A percentile compares a stretch with the other conserved stretches of the same genome.
These are phyloP conservation scores for Hyaloscypha bicolor DNA, from an alignment of 495 filamentous ascomycete species.

Conservation along the genomic window DNA sequence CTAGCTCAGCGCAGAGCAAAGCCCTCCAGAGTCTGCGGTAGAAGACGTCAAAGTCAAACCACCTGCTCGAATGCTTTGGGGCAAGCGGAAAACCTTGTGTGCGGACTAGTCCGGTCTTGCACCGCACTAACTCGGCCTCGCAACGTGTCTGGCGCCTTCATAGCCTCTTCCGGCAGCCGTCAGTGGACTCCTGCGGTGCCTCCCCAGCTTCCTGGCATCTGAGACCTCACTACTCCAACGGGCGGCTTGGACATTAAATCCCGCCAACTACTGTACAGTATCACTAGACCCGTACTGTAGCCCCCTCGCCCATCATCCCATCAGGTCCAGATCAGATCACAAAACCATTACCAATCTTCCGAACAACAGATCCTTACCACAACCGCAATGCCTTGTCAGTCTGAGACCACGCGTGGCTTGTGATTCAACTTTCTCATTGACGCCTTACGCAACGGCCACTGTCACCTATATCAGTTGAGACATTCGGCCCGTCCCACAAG, in stretches of 20 bases:
- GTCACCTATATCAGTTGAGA: constrained; percentile 9
- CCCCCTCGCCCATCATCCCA: background rate
- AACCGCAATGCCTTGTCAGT: background rate
- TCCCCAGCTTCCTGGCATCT: background rate
- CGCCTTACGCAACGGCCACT: background rate
- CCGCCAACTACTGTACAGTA: background rate
- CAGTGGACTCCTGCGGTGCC: background rate
- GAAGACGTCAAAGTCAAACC: background rate
- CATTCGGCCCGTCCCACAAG: constrained; percentile 14
- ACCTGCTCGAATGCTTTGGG: background rate
- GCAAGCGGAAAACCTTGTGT: background rate
- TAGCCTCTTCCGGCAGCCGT: constrained; percentile 6
- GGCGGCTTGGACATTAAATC: background rate
- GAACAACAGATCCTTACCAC: background rate
- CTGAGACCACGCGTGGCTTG: background rate
- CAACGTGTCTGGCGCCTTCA: constrained; percentile 2
- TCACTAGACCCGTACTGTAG: background rate
- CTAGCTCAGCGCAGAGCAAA: background rate
- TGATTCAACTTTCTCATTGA: background rate
- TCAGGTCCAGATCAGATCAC: background rate
- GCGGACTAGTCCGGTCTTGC: background rate
- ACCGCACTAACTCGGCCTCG: background rate
- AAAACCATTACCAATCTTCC: background rate
- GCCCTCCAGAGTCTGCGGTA: background rate
- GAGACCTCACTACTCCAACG: background rate